Evolutionary conservation across 164 flowering plant genomes (phyloP).

Genomic region (Vitis riparia): DNA sequence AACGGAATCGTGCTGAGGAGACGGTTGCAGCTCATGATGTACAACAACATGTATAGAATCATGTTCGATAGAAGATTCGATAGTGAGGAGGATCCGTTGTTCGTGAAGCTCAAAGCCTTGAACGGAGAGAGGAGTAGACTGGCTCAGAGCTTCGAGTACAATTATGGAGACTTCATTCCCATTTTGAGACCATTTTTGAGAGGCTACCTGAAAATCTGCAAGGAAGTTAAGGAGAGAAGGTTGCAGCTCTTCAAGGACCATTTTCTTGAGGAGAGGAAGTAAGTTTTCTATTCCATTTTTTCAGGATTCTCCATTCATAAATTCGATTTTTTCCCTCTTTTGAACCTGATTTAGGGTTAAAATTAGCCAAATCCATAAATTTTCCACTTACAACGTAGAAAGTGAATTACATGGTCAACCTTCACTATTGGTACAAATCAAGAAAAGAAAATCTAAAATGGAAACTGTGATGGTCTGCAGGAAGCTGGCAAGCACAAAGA

Average conservation of each 20-base stretch:
- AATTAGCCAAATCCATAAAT: too few species aligned
- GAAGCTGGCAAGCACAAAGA: slow-evolving; percentile 60
- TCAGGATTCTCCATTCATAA: neutral
- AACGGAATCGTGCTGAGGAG: slow-evolving; percentile 59
- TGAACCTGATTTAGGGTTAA: neutral
- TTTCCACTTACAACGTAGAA: too few species aligned
- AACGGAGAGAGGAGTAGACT: slow-evolving; percentile 80
- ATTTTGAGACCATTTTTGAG: slow-evolving; percentile 72
- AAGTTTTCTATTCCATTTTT: slow-evolving; percentile 18
- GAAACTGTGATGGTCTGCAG: slow-evolving; percentile 24
- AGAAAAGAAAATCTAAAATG: too few species aligned
- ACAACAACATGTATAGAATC: slow-evolving; percentile 85
- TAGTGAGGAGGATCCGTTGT: slow-evolving; percentile 76
- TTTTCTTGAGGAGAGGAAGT: slow-evolving; percentile 90
- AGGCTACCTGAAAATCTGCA: slow-evolving; percentile 68
- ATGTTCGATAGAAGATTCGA: slow-evolving; percentile 86
- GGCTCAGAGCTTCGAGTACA: slow-evolving; percentile 86
- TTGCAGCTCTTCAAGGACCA: slow-evolving; percentile 82
- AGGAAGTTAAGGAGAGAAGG: slow-evolving; percentile 74
- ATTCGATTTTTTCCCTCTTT: neutral
- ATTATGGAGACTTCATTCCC: slow-evolving; percentile 85
- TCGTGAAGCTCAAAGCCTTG: slow-evolving; percentile 56
- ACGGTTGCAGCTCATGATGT: slow-evolving; percentile 82
- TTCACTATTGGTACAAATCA: too few species aligned
- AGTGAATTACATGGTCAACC: too few species aligned